Evolutionary conservation across 116 monocot genomes (phyloP), one percentile per base, ranked within the genome.

Genomic region (Zostera marina): DNA sequence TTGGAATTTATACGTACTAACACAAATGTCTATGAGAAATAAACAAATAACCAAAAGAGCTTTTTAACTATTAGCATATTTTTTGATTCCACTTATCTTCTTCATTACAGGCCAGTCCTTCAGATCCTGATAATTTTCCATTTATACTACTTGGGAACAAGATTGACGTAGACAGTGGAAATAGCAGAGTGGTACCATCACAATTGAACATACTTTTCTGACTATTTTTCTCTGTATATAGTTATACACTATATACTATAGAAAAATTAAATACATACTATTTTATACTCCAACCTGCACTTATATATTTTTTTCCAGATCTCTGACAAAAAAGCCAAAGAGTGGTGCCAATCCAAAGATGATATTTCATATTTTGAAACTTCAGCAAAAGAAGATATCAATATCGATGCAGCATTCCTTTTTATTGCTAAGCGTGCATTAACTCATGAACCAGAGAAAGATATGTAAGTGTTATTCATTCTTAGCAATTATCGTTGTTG

Each of bases 351-450:
- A 68, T 78, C 87, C 21, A 80, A 69, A 60, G 87, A 83, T 24
- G 81, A 83, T 51, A 83, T 92, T 41, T 87, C 92, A 62, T 92
- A 92, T 53, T 87, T 80, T 72, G 92, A 92, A 72, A 92, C 87
- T 46, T 92, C 92, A 17, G 92, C 92, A 20, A 92, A 92, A 56
- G 92, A 92, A 58, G 79, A 83, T 65, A 58, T 41, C 47, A 92
- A 87, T 72, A 76, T 92, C 21, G 87, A 92, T 65, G 75, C 63
- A 45, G 87, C 92, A 8, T 92, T 92, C 56, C 67, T 83, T 11
- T 59, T 55, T 43, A 63, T 87, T 68, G 87, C 92, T 47, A 83
- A 92, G 66, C 76, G 83, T 72, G 83, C 87, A 19, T 54, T 92
- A 41, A 80, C 78, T 47, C 80, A 83, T 58, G 80, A 92, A 23